phyloP scores from a whole-genome alignment of 306 rosid genomes.

The Begonia peltatifolia region DNA sequence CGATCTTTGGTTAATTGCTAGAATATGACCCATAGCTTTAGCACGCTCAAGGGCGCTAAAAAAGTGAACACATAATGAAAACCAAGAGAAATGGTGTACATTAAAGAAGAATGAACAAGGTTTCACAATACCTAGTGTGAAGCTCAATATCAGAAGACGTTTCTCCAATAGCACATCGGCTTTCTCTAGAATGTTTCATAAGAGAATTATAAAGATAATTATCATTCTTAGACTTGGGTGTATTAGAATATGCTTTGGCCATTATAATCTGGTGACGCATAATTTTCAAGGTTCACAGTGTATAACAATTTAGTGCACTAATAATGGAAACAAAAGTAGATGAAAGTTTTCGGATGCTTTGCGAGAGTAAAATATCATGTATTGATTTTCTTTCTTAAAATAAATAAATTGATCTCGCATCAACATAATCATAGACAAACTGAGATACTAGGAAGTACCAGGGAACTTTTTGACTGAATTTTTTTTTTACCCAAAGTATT shows the following conservation, averaged over 20 bases:
- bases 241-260: conserved; percentile 76
- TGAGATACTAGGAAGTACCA: background rate
- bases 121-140: conserved; percentile 51
- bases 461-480: conserved; percentile 25
- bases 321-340: conserved; percentile 4
- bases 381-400: too few species aligned
- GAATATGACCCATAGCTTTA: conserved; percentile 82
- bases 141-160: conserved; percentile 77
- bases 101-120: conserved; percentile 10
- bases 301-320: conserved; percentile 5
- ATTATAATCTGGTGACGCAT: conserved; percentile 90
- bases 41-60: conserved; percentile 76
- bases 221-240: conserved; percentile 72
- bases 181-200: conserved; percentile 42
- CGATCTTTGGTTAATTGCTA: conserved; percentile 74
- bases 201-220: conserved; percentile 43
- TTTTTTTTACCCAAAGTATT: conserved; percentile 34
- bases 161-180: conserved; percentile 63
- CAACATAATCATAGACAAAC: too few species aligned
- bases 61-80: conserved; percentile 21
- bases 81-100: conserved; percentile 12
- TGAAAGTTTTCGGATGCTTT: too few species aligned
- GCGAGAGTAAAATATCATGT: too few species aligned
- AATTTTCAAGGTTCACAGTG: conserved; percentile 49
- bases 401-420: background rate